Base-by-base conservation (phyloP, 768 basidiomycete species). In the Amyloporia xantha region DNA sequence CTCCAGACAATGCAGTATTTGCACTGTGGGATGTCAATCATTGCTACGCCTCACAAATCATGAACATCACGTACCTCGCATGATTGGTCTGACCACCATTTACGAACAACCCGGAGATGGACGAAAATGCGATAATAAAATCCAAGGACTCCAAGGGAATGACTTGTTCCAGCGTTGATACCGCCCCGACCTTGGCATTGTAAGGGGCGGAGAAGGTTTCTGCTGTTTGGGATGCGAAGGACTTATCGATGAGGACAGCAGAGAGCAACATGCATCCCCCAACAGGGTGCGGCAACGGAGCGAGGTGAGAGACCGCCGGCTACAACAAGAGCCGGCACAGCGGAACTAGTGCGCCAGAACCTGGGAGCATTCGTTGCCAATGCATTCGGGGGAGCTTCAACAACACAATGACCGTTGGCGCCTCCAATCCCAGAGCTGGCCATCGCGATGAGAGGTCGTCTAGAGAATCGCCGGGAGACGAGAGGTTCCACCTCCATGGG, bases 381-480 rank as follows among this genome's bases (percentile, higher is more conserved):
- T 21, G 39, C 39, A 20, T 15, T n/a, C 3, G 69, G 64, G 11
- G 68, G 65, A 12, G 58, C 61, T 54, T 73, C 66, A 10, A 74
- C 39, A 15, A 75, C 63, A 19, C 61, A 64, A 47, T 74, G 72
- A 0, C 69, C 74, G 47, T 72, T 73, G 2, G 66, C 64, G 6
- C 74, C 74, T 19, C 72, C 71, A 41, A 75, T 73, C 2, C 74
- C 74, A 17, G 68, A 72, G 48, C 72, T 68, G 1, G 67, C 60
- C 44, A 75, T 64, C 0, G 74, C 69, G 17, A 73, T 64, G 26
- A 74, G 58, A 15, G 64, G 30, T 11, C 52, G 58, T 17, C 60
- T 57, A 4, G 59, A 59, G 6, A 58, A 50, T 2, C 54, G 38
- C 11, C 55, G 55, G 11, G 60, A 42, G 6, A 23, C 38, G 13